These are phyloP conservation scores for Jacaranda mimosifolia DNA, from an alignment of 257 asterid species.

Conservation along the genomic window DNA sequence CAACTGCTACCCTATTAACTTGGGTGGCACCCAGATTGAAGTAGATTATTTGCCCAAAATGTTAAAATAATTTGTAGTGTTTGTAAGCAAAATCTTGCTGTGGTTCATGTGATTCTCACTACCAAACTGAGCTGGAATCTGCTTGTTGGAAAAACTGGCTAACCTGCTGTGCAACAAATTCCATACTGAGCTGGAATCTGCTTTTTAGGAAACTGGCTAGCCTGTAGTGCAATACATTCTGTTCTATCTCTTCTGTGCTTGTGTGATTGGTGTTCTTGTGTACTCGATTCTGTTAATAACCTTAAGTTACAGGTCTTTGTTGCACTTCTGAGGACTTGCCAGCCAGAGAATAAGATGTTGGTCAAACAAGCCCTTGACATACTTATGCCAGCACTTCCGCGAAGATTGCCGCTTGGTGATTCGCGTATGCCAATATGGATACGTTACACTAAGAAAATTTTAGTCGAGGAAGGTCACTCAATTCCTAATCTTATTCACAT, in stretches of 20 bases:
- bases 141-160: not conserved
- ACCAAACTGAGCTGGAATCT: slow-evolving; percentile 2
- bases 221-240: not conserved
- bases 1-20: not conserved
- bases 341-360: slow-evolving; percentile 95
- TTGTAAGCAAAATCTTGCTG: not conserved
- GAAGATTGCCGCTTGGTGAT: slow-evolving; percentile 97
- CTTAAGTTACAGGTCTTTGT: slow-evolving; percentile 84
- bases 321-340: slow-evolving; percentile 97
- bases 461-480: slow-evolving; percentile 99
- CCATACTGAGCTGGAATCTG: not conserved
- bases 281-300: slow-evolving; percentile 29
- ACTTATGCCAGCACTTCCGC: slow-evolving; percentile 99
- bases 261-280: slow-evolving; percentile 21
- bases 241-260: slow-evolving; percentile 14
- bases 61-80: slow-evolving; percentile 6
- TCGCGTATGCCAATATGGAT: slow-evolving; percentile 99
- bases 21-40: not conserved
- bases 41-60: slow-evolving; percentile 19
- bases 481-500: slow-evolving; percentile 97
- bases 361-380: slow-evolving; percentile 99
- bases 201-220: slow-evolving; percentile 6
- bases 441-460: slow-evolving; percentile 96
- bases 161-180: too few species aligned
- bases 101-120: not conserved